Evolutionary conservation across 352 stramenopile species (phyloP).

Genomic region (Pythium phragmitis): DNA sequence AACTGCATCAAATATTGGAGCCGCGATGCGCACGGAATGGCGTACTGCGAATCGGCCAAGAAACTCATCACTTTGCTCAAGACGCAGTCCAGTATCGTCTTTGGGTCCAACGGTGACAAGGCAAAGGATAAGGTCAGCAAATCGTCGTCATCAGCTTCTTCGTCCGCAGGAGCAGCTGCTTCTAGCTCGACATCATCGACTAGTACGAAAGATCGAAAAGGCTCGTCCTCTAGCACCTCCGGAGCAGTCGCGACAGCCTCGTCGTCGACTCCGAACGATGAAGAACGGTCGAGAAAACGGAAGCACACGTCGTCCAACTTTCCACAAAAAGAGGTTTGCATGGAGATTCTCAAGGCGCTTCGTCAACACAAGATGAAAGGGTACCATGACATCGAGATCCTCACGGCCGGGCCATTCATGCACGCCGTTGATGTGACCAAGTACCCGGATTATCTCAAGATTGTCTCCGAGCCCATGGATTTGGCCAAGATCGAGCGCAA

Average conservation of each 20-base stretch:
- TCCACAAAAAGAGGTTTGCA: conserved; percentile 60
- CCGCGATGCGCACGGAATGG: conserved; percentile 64
- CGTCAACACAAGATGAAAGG: conserved; percentile 84
- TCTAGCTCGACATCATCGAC: conserved; percentile 15
- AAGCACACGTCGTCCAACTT: conserved; percentile 42
- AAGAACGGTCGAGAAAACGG: conserved; percentile 36
- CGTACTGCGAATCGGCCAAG: conserved; percentile 78
- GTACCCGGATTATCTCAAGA: conserved; percentile 79
- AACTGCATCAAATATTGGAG: conserved; percentile 87
- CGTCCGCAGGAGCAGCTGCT: conserved; percentile 20
- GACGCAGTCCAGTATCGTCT: conserved; percentile 35
- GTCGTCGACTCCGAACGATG: conserved; percentile 14
- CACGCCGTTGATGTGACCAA: conserved; percentile 85
- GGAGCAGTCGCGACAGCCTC: neutral
- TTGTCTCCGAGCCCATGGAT: conserved; percentile 85
- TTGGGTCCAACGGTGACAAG: conserved; percentile 33
- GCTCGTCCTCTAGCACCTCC: conserved; percentile 1
- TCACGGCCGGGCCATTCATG: conserved; percentile 76
- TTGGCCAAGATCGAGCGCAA: conserved; percentile 88
- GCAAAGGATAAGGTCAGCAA: conserved; percentile 44
- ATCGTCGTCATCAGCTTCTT: conserved; percentile 32
- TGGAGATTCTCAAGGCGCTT: conserved; percentile 73
- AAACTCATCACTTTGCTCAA: conserved; percentile 56
- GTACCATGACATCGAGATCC: conserved; percentile 78
- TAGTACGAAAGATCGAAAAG: conserved; percentile 33